Evolutionary conservation across 805 yeast genomes (phyloP).

Genomic region (Sugiyamaella valdiviana): DNA sequence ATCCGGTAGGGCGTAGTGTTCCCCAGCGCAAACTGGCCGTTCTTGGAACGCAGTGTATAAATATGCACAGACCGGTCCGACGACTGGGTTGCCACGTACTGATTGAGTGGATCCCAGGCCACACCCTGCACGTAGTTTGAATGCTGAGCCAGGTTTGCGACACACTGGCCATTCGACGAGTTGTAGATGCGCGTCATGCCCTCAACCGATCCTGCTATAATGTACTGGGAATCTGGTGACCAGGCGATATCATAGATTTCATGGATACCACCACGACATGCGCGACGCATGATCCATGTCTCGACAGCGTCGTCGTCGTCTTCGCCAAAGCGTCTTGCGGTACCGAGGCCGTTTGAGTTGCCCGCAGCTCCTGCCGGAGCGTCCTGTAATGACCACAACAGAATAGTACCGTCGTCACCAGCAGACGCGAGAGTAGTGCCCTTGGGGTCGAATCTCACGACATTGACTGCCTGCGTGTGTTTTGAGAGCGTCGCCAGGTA

Average conservation of each 20-base stretch:
- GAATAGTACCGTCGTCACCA: conserved; percentile 88
- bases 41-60: conserved; percentile 41
- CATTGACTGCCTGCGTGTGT: conserved; percentile 93
- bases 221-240: conserved; percentile 76
- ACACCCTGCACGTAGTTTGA: conserved; percentile 93
- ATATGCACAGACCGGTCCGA: conserved; percentile 81
- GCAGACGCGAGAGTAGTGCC: conserved; percentile 77
- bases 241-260: conserved; percentile 90
- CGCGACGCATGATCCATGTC: conserved; percentile 62
- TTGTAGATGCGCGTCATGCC: conserved; percentile 67
- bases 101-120: conserved; percentile 84
- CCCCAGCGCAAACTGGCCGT: conserved; percentile 34
- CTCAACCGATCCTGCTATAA: conserved; percentile 91
- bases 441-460: conserved; percentile 66
- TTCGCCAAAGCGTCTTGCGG: background rate
- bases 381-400: conserved; percentile 59
- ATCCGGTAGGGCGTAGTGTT: conserved; percentile 39
- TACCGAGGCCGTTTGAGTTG: conserved; percentile 45
- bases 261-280: conserved; percentile 53
- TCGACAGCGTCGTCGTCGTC: conserved; percentile 42
- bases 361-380: conserved; percentile 23
- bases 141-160: conserved; percentile 64
- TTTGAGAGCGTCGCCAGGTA: conserved; percentile 76
- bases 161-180: conserved; percentile 49
- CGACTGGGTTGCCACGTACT: conserved; percentile 76